These are phyloP conservation scores for Podaxis sp. DNA, from an alignment of 768 basidiomycete genomes.

Conservation along the genomic window DNA sequence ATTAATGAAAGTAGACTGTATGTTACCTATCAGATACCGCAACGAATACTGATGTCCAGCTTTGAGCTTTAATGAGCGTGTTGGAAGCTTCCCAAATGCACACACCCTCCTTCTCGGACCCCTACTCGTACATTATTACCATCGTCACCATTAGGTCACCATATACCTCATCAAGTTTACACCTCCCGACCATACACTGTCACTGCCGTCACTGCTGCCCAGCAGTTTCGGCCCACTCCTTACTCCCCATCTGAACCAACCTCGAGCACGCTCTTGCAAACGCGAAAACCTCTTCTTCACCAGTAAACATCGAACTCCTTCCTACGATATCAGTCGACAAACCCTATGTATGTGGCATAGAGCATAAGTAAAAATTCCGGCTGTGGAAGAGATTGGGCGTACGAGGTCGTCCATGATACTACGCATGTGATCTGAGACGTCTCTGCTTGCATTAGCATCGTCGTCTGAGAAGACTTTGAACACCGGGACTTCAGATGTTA, in stretches of 20 bases:
- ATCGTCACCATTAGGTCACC: background rate
- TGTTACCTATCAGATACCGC: background rate
- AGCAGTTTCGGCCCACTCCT: slow-evolving; percentile 68
- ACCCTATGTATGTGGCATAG: slow-evolving; percentile 45
- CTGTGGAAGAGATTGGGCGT: slow-evolving; percentile 15
- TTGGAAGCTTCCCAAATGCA: background rate
- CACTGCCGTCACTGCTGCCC: slow-evolving; percentile 24
- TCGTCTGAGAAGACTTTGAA: slow-evolving; percentile 87
- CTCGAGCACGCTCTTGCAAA: slow-evolving; percentile 92
- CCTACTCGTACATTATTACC: background rate
- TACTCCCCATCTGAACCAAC: slow-evolving; percentile 86
- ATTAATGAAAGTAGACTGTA: background rate
- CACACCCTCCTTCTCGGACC: background rate
- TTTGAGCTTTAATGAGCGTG: background rate
- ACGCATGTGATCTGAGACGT: slow-evolving; percentile 80
- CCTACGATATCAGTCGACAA: slow-evolving; percentile 74
- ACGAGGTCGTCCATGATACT: slow-evolving; percentile 96
- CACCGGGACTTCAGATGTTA: slow-evolving; percentile 90
- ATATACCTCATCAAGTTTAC: no score
- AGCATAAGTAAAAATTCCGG: slow-evolving; percentile 6
- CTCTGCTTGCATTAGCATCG: slow-evolving; percentile 28
- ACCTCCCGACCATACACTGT: background rate
- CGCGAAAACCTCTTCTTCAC: slow-evolving; percentile 96
- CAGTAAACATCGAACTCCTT: slow-evolving; percentile 85
- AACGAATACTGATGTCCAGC: no score